Evolutionary conservation across 2,329 filamentous ascomycete species (phyloP), one percentile per base, ranked within the genome.

Genomic region (Trichoderma gracile): DNA sequence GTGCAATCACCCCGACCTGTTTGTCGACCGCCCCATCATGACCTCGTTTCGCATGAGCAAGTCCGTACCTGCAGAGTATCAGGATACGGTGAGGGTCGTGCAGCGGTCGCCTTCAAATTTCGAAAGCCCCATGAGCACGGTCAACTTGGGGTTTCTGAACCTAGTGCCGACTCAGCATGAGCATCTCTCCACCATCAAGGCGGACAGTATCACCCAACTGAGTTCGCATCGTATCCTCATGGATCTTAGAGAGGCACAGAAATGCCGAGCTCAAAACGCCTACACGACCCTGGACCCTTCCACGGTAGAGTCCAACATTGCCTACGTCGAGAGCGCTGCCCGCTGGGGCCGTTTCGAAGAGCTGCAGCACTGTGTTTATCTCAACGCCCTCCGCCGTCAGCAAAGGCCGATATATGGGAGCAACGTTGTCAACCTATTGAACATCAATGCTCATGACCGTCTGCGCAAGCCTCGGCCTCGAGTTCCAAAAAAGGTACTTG

Each of bases 1-100:
- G 58, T 99, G 95, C 82, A 99, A 99, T 70, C 95, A 99, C 73
- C 96, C 95, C 0, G 95, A 99, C 77, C 83, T 99, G 9, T 99
- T 99, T 72, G 91, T 98, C 70, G 96, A 96, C 65, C 87, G 95
- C 17, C 93, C 93, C 1, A 98, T 99, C 71, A 95, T 96, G 78
- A 99, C 94, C 0, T 98, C 95, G 1, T 96, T 97, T 75, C 92
- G 93, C 3, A 96, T 98, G 90, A 83, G 86, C 27, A 89, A 84
- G 68, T 96, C 93, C 3, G 88, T 92, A 3, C 81, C 88, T 9
- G 86, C 89, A 2, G 86, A 90, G 42, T 98, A 89, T 71, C 88
- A 89, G 69, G 81, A 86, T 59, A 90, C 89, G 38, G 91, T 96
- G 67, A 78, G 86, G 2, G 80, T 91, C 27, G 79, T 98, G 49